Evolutionary conservation across 1,284 basidiomycete species (phyloP).

Genomic region (Leccinum fallax): DNA sequence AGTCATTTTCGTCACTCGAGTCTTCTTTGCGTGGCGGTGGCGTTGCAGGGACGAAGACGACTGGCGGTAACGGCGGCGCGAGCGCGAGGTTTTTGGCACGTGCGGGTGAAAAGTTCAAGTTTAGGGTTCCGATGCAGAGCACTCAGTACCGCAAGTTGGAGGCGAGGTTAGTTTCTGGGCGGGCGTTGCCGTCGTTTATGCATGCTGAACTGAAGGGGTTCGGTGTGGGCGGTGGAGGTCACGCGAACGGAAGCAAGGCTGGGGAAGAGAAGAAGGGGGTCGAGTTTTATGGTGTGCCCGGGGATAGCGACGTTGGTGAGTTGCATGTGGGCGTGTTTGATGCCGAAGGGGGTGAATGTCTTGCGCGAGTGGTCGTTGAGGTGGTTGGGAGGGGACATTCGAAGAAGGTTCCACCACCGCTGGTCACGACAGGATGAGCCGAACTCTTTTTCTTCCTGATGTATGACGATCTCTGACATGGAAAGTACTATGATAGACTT

Average conservation of each 20-base stretch:
- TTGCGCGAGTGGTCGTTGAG: slow-evolving; percentile 59
- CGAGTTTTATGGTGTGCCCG: slow-evolving; percentile 60
- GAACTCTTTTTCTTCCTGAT: slow-evolving; percentile 17
- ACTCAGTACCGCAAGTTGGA: slow-evolving; percentile 41
- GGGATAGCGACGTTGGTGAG: slow-evolving; percentile 54
- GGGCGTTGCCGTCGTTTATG: slow-evolving; percentile 58
- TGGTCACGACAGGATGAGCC: slow-evolving; percentile 29
- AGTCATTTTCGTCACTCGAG: slow-evolving; percentile 62
- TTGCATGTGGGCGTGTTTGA: slow-evolving; percentile 59
- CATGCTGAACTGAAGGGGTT: slow-evolving; percentile 51
- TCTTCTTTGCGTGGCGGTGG: slow-evolving; percentile 49
- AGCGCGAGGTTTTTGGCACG: slow-evolving; percentile 50
- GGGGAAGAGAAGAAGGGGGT: slow-evolving; percentile 46
- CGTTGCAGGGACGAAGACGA: slow-evolving; percentile 29
- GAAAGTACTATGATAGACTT: slow-evolving; percentile 5
- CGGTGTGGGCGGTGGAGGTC: slow-evolving; percentile 11
- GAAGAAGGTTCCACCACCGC: slow-evolving; percentile 29
- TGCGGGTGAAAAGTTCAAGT: slow-evolving; percentile 62
- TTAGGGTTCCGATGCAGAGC: slow-evolving; percentile 48
- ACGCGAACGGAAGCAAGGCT: slow-evolving; percentile 7
- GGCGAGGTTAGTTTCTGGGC: slow-evolving; percentile 54
- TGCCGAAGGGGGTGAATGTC: slow-evolving; percentile 48
- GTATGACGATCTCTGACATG: slow-evolving; percentile 19
- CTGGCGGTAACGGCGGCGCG: not conserved
- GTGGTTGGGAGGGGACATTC: slow-evolving; percentile 49